Percentiles rank a stretch among this genome's conserved stretches.
phyloP scores from a whole-genome alignment of 345 rosid species.

The Eucalyptus grandis region DNA sequence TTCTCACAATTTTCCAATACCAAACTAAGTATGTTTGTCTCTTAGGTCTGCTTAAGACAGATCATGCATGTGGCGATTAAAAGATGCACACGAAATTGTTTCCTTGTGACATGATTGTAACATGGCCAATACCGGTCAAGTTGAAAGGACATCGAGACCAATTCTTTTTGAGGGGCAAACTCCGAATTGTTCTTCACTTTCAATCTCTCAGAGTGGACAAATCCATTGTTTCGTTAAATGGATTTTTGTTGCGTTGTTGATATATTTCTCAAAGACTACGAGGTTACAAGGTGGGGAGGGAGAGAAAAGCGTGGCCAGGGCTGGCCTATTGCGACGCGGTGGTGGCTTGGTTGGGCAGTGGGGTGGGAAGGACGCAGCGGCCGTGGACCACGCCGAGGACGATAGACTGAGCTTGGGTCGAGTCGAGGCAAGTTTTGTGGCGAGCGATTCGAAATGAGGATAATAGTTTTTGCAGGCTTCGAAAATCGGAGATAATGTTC shows the following conservation, averaged over 20 bases:
- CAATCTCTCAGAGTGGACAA: not conserved
- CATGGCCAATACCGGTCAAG: not conserved
- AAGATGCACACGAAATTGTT: not conserved
- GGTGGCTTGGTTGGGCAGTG: not conserved
- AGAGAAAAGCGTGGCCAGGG: not conserved
- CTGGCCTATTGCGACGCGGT: not conserved
- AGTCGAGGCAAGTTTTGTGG: not conserved
- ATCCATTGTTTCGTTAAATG: not conserved
- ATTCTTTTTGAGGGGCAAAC: not conserved
- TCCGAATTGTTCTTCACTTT: not conserved
- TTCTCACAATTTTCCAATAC: not conserved
- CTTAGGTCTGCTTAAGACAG: fast-evolving
- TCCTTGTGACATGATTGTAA: not conserved
- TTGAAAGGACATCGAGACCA: not conserved
- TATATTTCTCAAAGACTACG: not conserved
- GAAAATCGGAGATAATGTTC: not conserved
- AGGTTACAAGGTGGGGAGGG: not conserved
- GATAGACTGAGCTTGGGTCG: not conserved
- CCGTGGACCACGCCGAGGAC: not conserved
- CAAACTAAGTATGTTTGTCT: not conserved
- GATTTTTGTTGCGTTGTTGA: not conserved
- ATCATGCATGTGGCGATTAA: not conserved
- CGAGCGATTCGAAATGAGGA: not conserved
- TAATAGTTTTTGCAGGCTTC: not conserved
- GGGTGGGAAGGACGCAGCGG: not conserved